phyloP scores from a whole-genome alignment of 768 basidiomycete species.

The Lactifluus hygrophoroides region DNA sequence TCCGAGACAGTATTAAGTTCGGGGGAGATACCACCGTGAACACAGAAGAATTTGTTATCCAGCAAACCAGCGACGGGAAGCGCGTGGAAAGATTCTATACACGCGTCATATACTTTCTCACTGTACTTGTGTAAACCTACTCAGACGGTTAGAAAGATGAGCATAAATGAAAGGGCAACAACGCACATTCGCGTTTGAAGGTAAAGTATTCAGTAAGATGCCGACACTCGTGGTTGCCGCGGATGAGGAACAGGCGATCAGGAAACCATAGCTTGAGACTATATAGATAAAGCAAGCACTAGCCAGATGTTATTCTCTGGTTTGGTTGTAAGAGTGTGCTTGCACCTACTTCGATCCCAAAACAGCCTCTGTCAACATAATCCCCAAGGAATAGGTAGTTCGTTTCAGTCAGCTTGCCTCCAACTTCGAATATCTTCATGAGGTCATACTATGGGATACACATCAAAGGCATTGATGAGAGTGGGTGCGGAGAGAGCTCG shows the following conservation, averaged over 20 bases:
- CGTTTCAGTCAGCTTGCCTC: conserved; percentile 71
- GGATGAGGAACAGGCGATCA: conserved; percentile 48
- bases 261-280: conserved; percentile 57
- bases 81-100: conserved; percentile 81
- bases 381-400: conserved; percentile 90
- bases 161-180: conserved; percentile 1
- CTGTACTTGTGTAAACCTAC: conserved; percentile 89
- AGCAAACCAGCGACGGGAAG: conserved; percentile 88
- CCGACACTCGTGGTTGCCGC: conserved; percentile 60
- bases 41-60: conserved; percentile 94
- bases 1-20: conserved; percentile 75
- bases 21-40: conserved; percentile 93
- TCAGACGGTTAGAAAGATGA: not conserved
- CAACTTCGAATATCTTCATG: conserved; percentile 95
- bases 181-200: conserved; percentile 92
- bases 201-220: conserved; percentile 69
- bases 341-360: conserved; percentile 53
- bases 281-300: conserved; percentile 55
- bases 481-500: not conserved
- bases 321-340: not conserved
- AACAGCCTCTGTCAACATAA: conserved; percentile 92
- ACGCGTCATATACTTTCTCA: conserved; percentile 79
- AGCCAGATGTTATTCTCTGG: not conserved
- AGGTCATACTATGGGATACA: conserved; percentile 67
- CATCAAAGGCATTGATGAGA: not conserved